Evolutionary conservation across 2,329 filamentous ascomycete species (phyloP).

Genomic region (Penicillium sp.): DNA sequence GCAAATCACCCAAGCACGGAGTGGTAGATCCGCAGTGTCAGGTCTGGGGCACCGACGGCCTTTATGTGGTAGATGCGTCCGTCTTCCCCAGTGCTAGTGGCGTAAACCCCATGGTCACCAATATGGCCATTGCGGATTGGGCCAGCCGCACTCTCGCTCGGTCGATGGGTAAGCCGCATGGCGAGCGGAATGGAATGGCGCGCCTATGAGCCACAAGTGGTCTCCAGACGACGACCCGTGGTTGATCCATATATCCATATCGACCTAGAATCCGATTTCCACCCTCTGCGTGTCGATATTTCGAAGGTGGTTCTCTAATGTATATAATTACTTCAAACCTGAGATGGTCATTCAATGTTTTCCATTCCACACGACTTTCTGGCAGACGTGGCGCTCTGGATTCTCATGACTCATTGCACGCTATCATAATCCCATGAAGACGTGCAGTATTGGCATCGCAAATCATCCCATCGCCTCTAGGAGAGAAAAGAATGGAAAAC

Average conservation of each 20-base stretch:
- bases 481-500: too few relatives aligned
- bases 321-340: too few relatives aligned
- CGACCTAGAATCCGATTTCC: too few relatives aligned
- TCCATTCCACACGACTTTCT: too few relatives aligned
- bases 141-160: constrained; percentile 38
- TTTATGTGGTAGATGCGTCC: constrained; percentile 47
- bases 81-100: constrained; percentile 48
- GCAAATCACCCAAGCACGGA: constrained; percentile 33
- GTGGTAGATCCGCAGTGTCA: constrained; percentile 43
- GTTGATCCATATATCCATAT: not conserved
- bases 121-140: constrained; percentile 47
- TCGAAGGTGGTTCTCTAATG: too few relatives aligned
- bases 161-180: constrained; percentile 18
- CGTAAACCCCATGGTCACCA: constrained; percentile 49
- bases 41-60: constrained; percentile 42
- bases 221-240: not conserved
- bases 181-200: constrained; percentile 15
- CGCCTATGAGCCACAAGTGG: constrained; percentile 16
- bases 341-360: too few relatives aligned
- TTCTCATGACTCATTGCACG: too few relatives aligned
- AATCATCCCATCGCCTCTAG: too few relatives aligned
- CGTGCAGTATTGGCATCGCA: too few relatives aligned
- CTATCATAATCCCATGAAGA: too few relatives aligned
- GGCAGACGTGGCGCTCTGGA: too few relatives aligned
- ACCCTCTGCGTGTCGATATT: too few relatives aligned